These are phyloP conservation scores for Medicago ruthenica DNA, from an alignment of 306 rosid genomes.

Conservation along the genomic window DNA sequence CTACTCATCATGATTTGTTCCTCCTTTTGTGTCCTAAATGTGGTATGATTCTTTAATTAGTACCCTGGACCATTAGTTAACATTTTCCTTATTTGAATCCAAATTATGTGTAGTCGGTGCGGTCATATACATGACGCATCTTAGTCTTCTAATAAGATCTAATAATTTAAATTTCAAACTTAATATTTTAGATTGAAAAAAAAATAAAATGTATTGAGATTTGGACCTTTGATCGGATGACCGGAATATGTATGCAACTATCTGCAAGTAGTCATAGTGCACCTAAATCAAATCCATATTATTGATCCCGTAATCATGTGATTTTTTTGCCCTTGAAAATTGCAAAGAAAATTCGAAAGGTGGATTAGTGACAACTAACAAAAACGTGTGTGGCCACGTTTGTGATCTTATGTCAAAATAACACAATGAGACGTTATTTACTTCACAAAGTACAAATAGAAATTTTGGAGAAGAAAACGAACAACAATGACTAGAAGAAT, in stretches of 20 bases:
- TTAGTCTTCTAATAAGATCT: too few relatives aligned
- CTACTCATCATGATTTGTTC: slow-evolving; percentile 10
- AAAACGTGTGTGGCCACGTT: neutral
- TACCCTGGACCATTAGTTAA: too few relatives aligned
- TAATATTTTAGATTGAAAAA: too few relatives aligned
- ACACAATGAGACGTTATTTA: neutral
- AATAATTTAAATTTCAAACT: too few relatives aligned
- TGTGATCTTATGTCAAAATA: neutral
- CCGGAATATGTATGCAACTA: too few relatives aligned
- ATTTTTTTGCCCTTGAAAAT: neutral
- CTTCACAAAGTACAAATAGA: neutral
- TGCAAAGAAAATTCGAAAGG: neutral
- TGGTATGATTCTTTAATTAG: neutral
- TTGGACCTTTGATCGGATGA: too few relatives aligned
- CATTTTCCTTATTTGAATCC: too few relatives aligned
- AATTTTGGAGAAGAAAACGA: slow-evolving; percentile 1
- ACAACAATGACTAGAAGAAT: neutral
- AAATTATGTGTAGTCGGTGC: too few relatives aligned
- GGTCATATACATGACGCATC: too few relatives aligned
- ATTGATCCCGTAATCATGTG: neutral
- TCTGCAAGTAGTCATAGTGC: too few relatives aligned
- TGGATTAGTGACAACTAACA: neutral
- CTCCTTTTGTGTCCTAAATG: neutral
- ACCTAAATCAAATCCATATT: neutral
- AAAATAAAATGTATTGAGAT: too few relatives aligned